A percentile compares a stretch with the other conserved stretches of the same genome.
Conservation (phyloP, 345 rosid species). For the Hypericum androsaemum region DNA sequence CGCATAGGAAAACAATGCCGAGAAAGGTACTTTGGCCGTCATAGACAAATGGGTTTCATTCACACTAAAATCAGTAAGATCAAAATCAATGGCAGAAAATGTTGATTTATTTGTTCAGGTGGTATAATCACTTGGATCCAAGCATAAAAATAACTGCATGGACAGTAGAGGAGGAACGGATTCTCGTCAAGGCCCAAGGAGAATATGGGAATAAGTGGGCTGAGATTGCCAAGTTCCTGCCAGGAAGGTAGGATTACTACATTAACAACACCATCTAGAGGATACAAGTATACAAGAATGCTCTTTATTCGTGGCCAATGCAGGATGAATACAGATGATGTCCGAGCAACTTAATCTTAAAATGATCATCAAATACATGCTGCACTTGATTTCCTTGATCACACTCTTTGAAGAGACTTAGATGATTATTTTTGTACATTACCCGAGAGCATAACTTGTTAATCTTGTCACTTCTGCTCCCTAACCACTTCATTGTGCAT, state of each 20-base stretch:
- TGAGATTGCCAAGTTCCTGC: slow-evolving; percentile 16
- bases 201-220: slow-evolving; percentile 25
- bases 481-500: too few relatives aligned
- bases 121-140: slow-evolving; percentile 24
- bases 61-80: not conserved
- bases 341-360: too few relatives aligned
- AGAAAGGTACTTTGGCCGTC: slow-evolving; percentile 6
- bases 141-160: slow-evolving; percentile 15
- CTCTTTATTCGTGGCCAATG: too few relatives aligned
- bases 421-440: too few relatives aligned
- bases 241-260: slow-evolving; percentile 13
- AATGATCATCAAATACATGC: too few relatives aligned
- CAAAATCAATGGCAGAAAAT: not conserved
- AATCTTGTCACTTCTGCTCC: too few relatives aligned
- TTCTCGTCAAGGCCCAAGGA: slow-evolving; percentile 18
- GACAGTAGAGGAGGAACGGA: slow-evolving; percentile 20
- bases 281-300: too few relatives aligned
- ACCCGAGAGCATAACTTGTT: too few relatives aligned
- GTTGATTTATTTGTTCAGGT: slow-evolving; percentile 10
- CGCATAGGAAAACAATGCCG: slow-evolving; percentile 16
- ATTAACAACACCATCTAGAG: too few relatives aligned
- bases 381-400: too few relatives aligned
- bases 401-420: too few relatives aligned
- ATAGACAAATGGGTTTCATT: not conserved
- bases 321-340: too few relatives aligned